phyloP scores from a whole-genome alignment of 139 green algal genomes.

The Nannochloris sp. region DNA sequence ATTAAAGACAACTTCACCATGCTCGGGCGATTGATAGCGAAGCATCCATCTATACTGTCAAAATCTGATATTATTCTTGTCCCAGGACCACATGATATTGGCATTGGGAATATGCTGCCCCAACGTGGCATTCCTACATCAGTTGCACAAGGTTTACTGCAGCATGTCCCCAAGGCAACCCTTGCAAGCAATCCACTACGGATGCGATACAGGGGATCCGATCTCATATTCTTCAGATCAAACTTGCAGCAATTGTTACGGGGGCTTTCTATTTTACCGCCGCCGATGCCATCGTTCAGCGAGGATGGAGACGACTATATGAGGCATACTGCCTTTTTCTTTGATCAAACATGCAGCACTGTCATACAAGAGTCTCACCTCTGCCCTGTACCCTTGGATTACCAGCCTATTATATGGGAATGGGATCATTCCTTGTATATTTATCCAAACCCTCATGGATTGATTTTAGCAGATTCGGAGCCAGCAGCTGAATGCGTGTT shows the following conservation, averaged over 20 bases:
- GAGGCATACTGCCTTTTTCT: constrained; percentile 1
- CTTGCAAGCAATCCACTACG: constrained; percentile 75
- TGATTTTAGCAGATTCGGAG: constrained; percentile 67
- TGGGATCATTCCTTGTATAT: constrained; percentile 70
- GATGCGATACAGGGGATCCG: constrained; percentile 42
- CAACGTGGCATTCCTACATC: constrained; percentile 52
- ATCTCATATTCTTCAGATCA: constrained; percentile 66
- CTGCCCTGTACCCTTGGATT: constrained; percentile 74
- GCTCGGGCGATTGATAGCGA: constrained; percentile 56
- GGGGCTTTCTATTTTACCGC: constrained; percentile 45
- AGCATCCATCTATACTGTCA: constrained; percentile 49
- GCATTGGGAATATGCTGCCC: constrained; percentile 51
- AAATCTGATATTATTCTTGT: constrained; percentile 70
- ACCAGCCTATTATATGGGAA: constrained; percentile 55
- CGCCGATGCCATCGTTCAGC: constrained; percentile 1
- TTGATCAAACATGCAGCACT: constrained; percentile 63
- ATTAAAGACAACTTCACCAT: constrained; percentile 53
- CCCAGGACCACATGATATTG: constrained; percentile 69
- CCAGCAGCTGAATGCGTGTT: constrained; percentile 39
- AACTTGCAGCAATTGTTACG: constrained; percentile 56
- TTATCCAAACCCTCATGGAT: constrained; percentile 73
- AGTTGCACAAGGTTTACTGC: constrained; percentile 41
- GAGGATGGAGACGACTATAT: constrained; percentile 4
- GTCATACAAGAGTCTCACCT: constrained; percentile 87
- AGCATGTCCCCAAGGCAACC: constrained; percentile 43